Conservation (phyloP, 164 flowering plant genomes). For the Umbilicus rupestris region DNA sequence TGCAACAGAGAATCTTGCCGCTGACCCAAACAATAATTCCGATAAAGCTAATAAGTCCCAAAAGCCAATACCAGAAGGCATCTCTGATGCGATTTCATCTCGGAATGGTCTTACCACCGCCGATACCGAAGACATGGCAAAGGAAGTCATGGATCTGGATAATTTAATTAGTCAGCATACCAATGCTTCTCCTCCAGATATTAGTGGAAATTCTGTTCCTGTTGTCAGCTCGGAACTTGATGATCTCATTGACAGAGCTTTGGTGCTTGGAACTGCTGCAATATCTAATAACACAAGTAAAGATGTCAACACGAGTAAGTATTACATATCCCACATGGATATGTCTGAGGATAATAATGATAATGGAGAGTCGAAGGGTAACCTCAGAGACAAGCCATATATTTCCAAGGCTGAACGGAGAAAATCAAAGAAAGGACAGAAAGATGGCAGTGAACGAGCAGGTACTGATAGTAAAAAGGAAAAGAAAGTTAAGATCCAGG, state of each 20-base stretch:
- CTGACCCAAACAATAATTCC: slow-evolving; percentile 13
- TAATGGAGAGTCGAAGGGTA: slow-evolving; percentile 29
- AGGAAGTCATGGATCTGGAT: neutral
- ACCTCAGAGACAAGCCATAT: slow-evolving; percentile 54
- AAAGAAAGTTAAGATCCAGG: slow-evolving; percentile 19
- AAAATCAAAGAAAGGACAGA: slow-evolving; percentile 71
- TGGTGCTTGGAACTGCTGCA: slow-evolving; percentile 68
- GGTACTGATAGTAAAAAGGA: slow-evolving; percentile 27
- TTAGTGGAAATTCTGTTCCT: slow-evolving; percentile 15
- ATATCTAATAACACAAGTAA: slow-evolving; percentile 18
- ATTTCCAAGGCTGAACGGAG: slow-evolving; percentile 87
- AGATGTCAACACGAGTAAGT: neutral
- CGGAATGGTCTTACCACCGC: neutral
- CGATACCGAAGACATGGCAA: neutral
- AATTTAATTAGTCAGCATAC: neutral
- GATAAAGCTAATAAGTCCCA: slow-evolving; percentile 12
- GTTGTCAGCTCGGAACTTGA: slow-evolving; percentile 48
- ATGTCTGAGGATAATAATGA: slow-evolving; percentile 24
- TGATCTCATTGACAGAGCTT: slow-evolving; percentile 83
- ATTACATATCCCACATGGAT: slow-evolving; percentile 27
- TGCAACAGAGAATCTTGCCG: slow-evolving; percentile 11
- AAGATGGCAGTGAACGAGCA: slow-evolving; percentile 17
- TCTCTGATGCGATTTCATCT: slow-evolving; percentile 11
- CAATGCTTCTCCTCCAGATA: neutral
- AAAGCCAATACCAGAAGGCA: slow-evolving; percentile 12